Conservation (phyloP, 805 yeast genomes). For the Komagataella phaffii region DNA sequence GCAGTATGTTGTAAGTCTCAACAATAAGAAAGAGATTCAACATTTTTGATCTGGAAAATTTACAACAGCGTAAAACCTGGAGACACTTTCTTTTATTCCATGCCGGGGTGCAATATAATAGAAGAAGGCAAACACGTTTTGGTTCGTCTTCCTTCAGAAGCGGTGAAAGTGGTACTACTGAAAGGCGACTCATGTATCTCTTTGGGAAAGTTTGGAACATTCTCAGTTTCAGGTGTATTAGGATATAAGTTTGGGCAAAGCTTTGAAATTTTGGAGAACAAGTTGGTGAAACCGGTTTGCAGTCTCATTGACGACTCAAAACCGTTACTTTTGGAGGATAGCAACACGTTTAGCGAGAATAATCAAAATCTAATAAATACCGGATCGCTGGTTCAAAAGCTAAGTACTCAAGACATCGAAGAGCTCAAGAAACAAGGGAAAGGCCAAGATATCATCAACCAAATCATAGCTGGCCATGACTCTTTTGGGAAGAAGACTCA, state of each 20-base stretch:
- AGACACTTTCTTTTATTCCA: too few relatives aligned
- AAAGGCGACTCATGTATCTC: slow-evolving; percentile 45
- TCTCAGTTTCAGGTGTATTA: slow-evolving; percentile 56
- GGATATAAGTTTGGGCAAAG: slow-evolving; percentile 84
- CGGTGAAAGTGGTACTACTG: slow-evolving; percentile 59
- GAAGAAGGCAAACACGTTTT: slow-evolving; percentile 27
- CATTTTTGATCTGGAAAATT: background rate
- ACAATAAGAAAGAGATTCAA: background rate
- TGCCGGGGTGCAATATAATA: background rate
- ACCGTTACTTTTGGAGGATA: slow-evolving; percentile 13
- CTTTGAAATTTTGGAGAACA: slow-evolving; percentile 64
- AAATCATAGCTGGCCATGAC: slow-evolving; percentile 71
- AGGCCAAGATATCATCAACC: slow-evolving; percentile 73
- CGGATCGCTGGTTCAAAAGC: slow-evolving; percentile 59
- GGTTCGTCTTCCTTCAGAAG: slow-evolving; percentile 71
- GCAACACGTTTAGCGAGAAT: slow-evolving; percentile 36
- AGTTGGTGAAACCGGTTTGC: slow-evolving; percentile 33
- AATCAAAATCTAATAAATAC: slow-evolving; percentile 55
- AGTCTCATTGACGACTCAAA: slow-evolving; percentile 16
- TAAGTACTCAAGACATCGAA: slow-evolving; percentile 75
- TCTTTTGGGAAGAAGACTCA: slow-evolving; percentile 82
- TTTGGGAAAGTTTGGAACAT: slow-evolving; percentile 88
- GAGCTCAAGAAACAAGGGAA: slow-evolving; percentile 59
- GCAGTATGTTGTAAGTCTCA: too few relatives aligned
- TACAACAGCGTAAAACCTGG: background rate